Base-by-base conservation (phyloP, 352 stramenopile genomes). In the Phytophthora citricola region DNA sequence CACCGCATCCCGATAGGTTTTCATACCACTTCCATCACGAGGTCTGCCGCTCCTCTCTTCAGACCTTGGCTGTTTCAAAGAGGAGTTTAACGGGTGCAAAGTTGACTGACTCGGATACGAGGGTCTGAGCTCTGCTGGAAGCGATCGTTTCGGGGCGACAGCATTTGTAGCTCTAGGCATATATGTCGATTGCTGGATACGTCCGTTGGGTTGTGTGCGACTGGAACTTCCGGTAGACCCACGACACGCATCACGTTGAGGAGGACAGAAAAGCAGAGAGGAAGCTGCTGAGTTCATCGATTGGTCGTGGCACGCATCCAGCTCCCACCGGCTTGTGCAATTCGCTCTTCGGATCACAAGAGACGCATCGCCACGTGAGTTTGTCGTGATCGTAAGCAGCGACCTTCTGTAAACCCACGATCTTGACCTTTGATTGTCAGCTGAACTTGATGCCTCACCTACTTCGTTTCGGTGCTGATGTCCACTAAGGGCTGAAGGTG, bases 341-440 rank as follows among this genome's bases (percentile, higher is more conserved):
- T 81, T 87, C 10, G 81, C 69, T 51, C 81, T 78, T 10, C 83
- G 76, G 26, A 92, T 76, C 17, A 75, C 68, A 14, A 92, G 57
- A 41, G 65, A 72, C 22, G 81, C 72, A 55, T 50, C 48, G 36
- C 53, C 67, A 24, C 11, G 60, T 17, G 22, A 65, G 26, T 22
- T 74, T 34, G 75, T 79, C 0, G 72, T 70, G 24, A 90, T 84
- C 38, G 81, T 91, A 36, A 91, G 14, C 8, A 91, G 63, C 39
- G 81, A 77, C 24, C 75, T 74, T 20, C 75, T 81, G 54, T 87
- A 86, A 32, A 85, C 55, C 80, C 81, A 91, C 2, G 74, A 83
- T 2, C 66, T 67, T 22, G 64, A 74, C 10, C 20, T 52, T 45
- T 58, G 63, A 52, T 54, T 56, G 48, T 14, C 26, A 24, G 15